phyloP scores from a whole-genome alignment of 495 filamentous ascomycete genomes.

The Neurospora africana region DNA sequence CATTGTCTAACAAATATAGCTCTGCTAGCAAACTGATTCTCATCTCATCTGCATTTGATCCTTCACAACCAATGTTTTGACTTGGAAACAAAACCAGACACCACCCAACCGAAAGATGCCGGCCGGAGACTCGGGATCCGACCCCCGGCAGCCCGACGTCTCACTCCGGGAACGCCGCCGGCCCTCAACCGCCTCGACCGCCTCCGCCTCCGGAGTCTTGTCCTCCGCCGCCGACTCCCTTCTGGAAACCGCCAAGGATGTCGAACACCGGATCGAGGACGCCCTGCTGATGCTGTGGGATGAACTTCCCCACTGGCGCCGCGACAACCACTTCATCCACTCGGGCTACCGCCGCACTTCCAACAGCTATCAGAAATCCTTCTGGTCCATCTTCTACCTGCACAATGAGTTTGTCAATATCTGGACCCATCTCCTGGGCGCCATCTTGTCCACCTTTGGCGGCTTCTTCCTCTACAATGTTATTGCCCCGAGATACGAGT shows the following conservation, averaged over 20 bases:
- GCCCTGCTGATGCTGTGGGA: conserved; percentile 30
- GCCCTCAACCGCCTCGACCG: not conserved
- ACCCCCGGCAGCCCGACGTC: not conserved
- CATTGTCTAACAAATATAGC: not conserved
- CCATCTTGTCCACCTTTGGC: conserved; percentile 35
- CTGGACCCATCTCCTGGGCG: conserved; percentile 71
- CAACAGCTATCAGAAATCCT: conserved; percentile 27
- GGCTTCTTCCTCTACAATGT: conserved; percentile 22
- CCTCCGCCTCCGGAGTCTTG: conserved; percentile 3
- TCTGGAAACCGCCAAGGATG: conserved; percentile 13
- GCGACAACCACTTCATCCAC: conserved; percentile 36
- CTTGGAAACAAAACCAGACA: not conserved
- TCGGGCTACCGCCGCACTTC: conserved; percentile 31
- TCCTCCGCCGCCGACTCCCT: conserved; percentile 25
- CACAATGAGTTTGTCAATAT: conserved; percentile 96
- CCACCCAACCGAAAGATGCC: not conserved
- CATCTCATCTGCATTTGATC: not conserved
- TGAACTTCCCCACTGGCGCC: conserved; percentile 34
- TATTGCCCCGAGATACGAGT: conserved; percentile 55
- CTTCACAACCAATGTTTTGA: not conserved
- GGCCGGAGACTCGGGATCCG: not conserved
- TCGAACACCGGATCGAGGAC: conserved; percentile 18
- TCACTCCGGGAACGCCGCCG: conserved; percentile 1
- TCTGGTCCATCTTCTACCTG: conserved; percentile 26
- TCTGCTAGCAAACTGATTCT: not conserved